Percentiles rank a stretch among this genome's conserved stretches.
Conservation (phyloP, 2,329 filamentous ascomycete species). For the Sporothrix dimorphospora region DNA sequence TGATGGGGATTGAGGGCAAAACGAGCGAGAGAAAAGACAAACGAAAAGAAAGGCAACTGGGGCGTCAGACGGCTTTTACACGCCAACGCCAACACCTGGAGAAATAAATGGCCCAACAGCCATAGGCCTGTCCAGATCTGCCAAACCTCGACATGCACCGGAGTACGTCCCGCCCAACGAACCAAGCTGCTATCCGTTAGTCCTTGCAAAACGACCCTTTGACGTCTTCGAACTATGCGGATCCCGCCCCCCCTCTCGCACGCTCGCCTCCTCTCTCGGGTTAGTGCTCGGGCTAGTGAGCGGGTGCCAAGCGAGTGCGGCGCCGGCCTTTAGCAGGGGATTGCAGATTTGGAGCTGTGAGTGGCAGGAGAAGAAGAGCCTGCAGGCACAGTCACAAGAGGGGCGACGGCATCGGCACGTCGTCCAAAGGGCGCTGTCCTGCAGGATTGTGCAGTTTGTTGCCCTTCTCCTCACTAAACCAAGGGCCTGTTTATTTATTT, state of each 20-base stretch:
- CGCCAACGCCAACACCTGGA: neutral
- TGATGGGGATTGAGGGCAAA: too few relatives aligned
- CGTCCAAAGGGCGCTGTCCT: neutral
- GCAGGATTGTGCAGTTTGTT: neutral
- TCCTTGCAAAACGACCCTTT: neutral
- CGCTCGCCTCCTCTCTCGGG: neutral
- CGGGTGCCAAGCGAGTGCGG: constrained; percentile 17
- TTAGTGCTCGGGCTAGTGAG: constrained; percentile 7
- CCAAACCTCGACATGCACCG: too few relatives aligned
- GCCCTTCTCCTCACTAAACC: neutral
- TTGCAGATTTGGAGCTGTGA: neutral
- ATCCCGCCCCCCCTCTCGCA: too few relatives aligned
- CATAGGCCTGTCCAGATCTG: neutral
- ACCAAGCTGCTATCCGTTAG: neutral
- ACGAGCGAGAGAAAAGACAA: neutral
- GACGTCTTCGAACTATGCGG: neutral
- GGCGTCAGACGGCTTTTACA: neutral
- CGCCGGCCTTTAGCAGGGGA: constrained; percentile 22
- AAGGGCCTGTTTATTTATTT: neutral
- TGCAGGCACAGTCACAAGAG: neutral
- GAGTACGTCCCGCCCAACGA: neutral
- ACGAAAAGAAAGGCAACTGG: neutral
- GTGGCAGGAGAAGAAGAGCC: neutral
- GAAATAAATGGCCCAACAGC: neutral
- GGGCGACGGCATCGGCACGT: neutral